These are phyloP conservation scores for Mucor mucedo DNA, from an alignment of 371 early-diverging fungal species.

Conservation along the genomic window DNA sequence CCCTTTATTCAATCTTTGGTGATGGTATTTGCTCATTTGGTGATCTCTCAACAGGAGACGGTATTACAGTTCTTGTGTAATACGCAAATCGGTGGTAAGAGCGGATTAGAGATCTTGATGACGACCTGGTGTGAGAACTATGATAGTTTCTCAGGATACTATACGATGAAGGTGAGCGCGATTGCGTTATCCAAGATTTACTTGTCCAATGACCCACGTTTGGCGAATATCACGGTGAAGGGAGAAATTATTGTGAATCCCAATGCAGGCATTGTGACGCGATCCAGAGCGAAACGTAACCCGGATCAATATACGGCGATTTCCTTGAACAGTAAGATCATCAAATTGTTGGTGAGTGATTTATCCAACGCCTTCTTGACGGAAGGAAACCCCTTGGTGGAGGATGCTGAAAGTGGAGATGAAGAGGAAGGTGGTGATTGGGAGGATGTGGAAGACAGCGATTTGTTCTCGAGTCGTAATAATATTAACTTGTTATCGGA, in stretches of 20 bases:
- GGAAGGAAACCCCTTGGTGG: conserved; percentile 43
- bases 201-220: conserved; percentile 65
- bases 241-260: conserved; percentile 81
- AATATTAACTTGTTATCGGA: conserved; percentile 60
- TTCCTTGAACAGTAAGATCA: conserved; percentile 80
- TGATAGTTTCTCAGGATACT: conserved; percentile 76
- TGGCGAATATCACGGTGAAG: conserved; percentile 72
- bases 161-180: conserved; percentile 79
- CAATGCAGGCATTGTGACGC: conserved; percentile 63
- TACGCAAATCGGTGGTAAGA: conserved; percentile 56
- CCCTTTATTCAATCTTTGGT: conserved; percentile 89
- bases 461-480: conserved; percentile 46
- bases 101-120: conserved; percentile 73
- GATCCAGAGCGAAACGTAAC: conserved; percentile 59
- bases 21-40: conserved; percentile 85
- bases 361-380: conserved; percentile 60
- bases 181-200: conserved; percentile 81
- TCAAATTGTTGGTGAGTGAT: conserved; percentile 82
- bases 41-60: conserved; percentile 71
- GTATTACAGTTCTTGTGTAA: conserved; percentile 70
- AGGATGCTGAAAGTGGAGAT: conserved; percentile 50
- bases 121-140: conserved; percentile 79
- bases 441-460: conserved; percentile 61
- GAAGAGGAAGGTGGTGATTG: conserved; percentile 60
- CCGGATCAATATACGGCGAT: conserved; percentile 82